These are phyloP conservation scores for Pyrus pyrifolia DNA, from an alignment of 306 rosid species.

Conservation along the genomic window DNA sequence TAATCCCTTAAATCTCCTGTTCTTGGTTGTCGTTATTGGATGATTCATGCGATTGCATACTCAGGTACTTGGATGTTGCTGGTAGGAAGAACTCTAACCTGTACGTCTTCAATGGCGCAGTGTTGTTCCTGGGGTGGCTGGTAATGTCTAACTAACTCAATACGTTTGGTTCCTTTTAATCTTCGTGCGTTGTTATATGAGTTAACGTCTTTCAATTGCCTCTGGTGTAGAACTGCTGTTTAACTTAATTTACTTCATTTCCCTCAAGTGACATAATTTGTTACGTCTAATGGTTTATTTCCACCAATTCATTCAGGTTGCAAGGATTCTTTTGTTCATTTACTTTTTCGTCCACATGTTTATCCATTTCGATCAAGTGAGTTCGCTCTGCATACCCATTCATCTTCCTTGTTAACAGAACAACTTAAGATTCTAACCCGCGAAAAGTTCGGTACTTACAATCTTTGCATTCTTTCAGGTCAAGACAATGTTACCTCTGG, in stretches of 20 bases:
- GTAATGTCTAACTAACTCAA: conserved; percentile 48
- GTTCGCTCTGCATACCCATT: conserved; percentile 6
- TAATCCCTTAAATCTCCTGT: conserved; percentile 6
- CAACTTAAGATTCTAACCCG: not conserved
- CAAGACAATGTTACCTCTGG: conserved; percentile 48
- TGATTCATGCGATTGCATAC: conserved; percentile 17
- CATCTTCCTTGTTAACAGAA: not conserved
- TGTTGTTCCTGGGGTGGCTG: conserved; percentile 93
- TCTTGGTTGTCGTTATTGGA: conserved; percentile 14
- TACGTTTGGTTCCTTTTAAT: conserved; percentile 10
- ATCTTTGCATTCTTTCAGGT: conserved; percentile 40
- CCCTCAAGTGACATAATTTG: not conserved
- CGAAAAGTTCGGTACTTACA: not conserved
- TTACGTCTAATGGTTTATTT: not conserved
- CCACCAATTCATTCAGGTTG: conserved; percentile 48
- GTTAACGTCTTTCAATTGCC: too few relatives aligned
- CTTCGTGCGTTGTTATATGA: not conserved
- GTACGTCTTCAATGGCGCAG: conserved; percentile 66
- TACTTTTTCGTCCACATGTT: conserved; percentile 64
- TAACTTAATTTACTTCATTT: not conserved
- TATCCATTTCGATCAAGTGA: conserved; percentile 72
- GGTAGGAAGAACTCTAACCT: conserved; percentile 62
- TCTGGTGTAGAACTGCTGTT: too few relatives aligned
- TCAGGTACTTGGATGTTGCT: conserved; percentile 75
- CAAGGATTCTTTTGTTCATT: conserved; percentile 72